Base-by-base conservation (phyloP, 768 basidiomycete species). In the Tulasnella sp. region DNA sequence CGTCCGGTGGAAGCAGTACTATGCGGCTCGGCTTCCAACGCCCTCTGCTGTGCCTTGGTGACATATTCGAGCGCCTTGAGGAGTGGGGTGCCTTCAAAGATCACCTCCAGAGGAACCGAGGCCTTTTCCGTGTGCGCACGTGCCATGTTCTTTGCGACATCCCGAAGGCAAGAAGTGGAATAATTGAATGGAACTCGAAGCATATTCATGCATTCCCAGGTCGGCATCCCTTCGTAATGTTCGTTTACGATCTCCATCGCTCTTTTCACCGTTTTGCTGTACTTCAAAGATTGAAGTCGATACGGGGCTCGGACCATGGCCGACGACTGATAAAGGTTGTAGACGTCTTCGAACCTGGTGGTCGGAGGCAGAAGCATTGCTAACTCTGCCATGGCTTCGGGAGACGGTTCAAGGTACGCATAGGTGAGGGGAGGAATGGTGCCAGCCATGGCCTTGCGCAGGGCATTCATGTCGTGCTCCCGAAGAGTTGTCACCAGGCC, bases 401-500 rank as follows among this genome's bases (percentile, higher is more conserved):
- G 80, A 19, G 83, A 81, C 7, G 85, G 82, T 39, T 83, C 84
- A 40, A 95, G 79, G 40, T 88, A 85, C 0, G 92, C 94, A 72
- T 86, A 86, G 2, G 83, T 82, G 3, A 96, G 87, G 14, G 90
- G 85, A 3, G 86, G 85, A 27, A 90, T 86, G 0, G 90, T 87
- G 0, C 87, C 82, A 1, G 85, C 85, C 44, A 99, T 86, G 4
- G 93, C 90, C 5, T 86, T 82, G 34, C 85, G 84, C 14, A 99
- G 86, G 79, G 89, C 85, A 0, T 88, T 87, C 16, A 98, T 87
- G 83, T 96, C 94, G 1, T 86, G 83, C 2, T 86, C 83, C 62
- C 87, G 84, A n/a, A 97, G 84, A 0, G 95, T 93, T 0, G 96
- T 96, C 10, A 91, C 92, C 42, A 88, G 87, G 34, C 97, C 96